Conservation (phyloP, 192 early-diverging fungal genomes). For the Coemansia sp. region DNA sequence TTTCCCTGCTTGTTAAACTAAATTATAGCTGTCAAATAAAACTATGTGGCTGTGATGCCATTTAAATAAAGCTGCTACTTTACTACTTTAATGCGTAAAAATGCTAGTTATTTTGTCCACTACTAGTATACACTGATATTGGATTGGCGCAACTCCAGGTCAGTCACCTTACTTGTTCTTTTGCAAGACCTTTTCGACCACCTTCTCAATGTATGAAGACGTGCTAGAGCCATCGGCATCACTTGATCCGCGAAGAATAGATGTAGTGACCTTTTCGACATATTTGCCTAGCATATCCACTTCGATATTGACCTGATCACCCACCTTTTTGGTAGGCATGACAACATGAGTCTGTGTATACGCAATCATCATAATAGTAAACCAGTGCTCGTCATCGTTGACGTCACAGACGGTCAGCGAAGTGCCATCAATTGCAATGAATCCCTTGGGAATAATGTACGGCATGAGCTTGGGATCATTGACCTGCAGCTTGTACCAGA, state of each 20-base stretch:
- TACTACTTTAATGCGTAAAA: too few species aligned
- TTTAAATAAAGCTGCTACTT: too few species aligned
- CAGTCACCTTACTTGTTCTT: conserved; percentile 10
- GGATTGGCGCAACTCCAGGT: too few species aligned
- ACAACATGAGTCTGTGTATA: conserved; percentile 86
- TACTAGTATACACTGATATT: too few species aligned
- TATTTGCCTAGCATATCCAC: conserved; percentile 99
- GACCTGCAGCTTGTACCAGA: conserved; percentile 72
- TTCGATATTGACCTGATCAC: conserved; percentile 87
- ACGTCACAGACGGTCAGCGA: conserved; percentile 93
- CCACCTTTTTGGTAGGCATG: conserved; percentile 70
- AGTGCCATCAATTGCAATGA: conserved; percentile 89
- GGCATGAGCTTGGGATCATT: conserved; percentile 58
- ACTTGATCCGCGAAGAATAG: conserved; percentile 45
- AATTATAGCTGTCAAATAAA: not conserved
- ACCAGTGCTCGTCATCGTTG: conserved; percentile 69
- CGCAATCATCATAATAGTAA: conserved; percentile 94
- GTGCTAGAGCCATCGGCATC: conserved; percentile 5
- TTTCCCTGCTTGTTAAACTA: not conserved
- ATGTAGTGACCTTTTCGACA: conserved; percentile 75
- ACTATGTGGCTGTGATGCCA: too few species aligned
- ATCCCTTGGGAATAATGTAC: conserved; percentile 95
- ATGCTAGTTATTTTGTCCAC: too few species aligned
- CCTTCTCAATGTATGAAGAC: conserved; percentile 40
- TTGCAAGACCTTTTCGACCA: conserved; percentile 45